phyloP scores from a whole-genome alignment of 2,329 filamentous ascomycete genomes.

The Coniochaeta sp. region DNA sequence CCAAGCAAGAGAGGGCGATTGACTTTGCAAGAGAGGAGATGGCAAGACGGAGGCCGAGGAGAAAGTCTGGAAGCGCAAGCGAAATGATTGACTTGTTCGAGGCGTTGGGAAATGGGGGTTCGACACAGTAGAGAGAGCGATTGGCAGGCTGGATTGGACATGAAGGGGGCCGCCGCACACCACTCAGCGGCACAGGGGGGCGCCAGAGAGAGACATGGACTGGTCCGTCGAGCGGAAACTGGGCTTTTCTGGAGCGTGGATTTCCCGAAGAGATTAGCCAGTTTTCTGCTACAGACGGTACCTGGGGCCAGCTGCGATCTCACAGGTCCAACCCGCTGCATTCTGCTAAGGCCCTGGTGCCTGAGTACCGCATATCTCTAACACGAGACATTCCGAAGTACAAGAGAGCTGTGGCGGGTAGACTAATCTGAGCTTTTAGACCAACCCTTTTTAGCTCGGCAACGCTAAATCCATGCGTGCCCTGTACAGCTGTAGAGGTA shows the following conservation, averaged over 20 bases:
- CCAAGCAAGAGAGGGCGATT: not conserved
- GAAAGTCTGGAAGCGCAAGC: constrained; percentile 40
- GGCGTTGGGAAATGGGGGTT: not conserved
- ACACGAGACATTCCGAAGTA: not conserved
- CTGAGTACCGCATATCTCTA: not conserved
- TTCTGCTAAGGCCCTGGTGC: not conserved
- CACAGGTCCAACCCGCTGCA: not conserved
- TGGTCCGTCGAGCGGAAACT: not conserved
- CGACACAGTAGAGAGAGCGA: not conserved
- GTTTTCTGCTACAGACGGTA: constrained; percentile 8
- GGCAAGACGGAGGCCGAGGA: constrained; percentile 13
- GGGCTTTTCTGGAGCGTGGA: constrained; percentile 11
- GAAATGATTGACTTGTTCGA: constrained; percentile 39
- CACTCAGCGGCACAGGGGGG: constrained; percentile 25
- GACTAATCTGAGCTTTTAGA: not conserved
- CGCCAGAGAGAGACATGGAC: constrained; percentile 2
- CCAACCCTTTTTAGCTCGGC: not conserved
- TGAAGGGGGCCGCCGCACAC: too few species aligned
- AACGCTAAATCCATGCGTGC: not conserved
- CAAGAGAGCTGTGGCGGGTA: not conserved
- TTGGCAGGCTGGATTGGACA: constrained; percentile 6
- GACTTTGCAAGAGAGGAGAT: not conserved
- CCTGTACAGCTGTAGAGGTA: too few species aligned
- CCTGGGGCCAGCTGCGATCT: not conserved
- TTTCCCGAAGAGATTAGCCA: constrained; percentile 34